These are phyloP conservation scores for Chrysoporthe cubensis DNA, from an alignment of 2,329 filamentous ascomycete genomes.

Conservation along the genomic window DNA sequence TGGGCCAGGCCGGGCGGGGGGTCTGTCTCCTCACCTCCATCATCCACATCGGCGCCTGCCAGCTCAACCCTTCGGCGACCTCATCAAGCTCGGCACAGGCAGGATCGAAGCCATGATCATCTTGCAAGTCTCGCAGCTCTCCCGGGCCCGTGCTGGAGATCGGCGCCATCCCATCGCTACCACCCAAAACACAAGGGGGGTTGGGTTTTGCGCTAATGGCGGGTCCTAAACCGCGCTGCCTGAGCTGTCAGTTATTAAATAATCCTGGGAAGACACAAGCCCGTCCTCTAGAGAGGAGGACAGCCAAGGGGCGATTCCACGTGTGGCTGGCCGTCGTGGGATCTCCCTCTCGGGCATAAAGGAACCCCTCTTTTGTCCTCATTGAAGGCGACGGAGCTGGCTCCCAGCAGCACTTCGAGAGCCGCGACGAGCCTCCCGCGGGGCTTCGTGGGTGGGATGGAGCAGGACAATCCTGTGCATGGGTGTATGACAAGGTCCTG, in stretches of 20 bases:
- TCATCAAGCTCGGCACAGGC: not conserved
- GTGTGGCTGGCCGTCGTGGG: not conserved
- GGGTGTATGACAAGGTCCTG: too few species aligned
- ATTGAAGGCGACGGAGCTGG: not conserved
- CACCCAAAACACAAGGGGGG: not conserved
- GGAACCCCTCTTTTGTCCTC: not conserved
- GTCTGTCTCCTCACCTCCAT: too few species aligned
- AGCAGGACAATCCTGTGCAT: not conserved
- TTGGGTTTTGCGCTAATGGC: slow-evolving; percentile 5
- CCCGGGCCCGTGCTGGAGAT: not conserved
- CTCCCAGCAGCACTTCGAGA: not conserved
- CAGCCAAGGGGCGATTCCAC: not conserved
- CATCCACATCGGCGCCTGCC: too few species aligned
- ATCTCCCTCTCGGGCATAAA: not conserved
- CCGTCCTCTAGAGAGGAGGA: not conserved
- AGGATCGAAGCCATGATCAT: not conserved
- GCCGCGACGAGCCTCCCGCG: not conserved
- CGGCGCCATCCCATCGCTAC: slow-evolving; percentile 2
- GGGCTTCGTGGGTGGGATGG: not conserved
- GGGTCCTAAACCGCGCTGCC: not conserved
- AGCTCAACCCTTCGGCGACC: not conserved
- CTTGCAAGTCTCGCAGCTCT: not conserved
- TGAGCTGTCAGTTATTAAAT: not conserved
- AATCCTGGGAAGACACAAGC: not conserved
- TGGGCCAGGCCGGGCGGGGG: not conserved